Conservation (phyloP, 352 stramenopile species). For the Phytophthora boehmeriae region DNA sequence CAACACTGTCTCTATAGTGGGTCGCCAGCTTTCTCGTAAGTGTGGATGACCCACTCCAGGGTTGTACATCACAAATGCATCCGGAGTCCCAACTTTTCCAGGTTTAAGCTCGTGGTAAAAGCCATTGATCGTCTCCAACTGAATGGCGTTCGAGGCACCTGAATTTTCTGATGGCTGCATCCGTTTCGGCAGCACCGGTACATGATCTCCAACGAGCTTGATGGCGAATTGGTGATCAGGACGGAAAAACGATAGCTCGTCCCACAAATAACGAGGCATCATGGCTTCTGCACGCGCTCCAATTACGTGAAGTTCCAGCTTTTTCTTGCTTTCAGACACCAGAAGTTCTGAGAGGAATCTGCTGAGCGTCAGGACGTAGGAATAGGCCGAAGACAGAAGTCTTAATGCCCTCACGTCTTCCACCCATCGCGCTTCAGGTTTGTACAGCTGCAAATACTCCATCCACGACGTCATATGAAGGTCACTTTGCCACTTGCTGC, state of each 20-base stretch:
- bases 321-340: constrained; percentile 4
- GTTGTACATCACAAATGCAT: constrained; percentile 80
- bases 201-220: constrained; percentile 71
- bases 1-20: constrained; percentile 57
- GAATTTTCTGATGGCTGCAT: constrained; percentile 21
- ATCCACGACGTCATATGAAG: constrained; percentile 41
- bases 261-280: constrained; percentile 76
- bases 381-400: constrained; percentile 72
- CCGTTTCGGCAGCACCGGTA: constrained; percentile 39
- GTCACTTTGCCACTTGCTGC: constrained; percentile 13
- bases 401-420: constrained; percentile 38
- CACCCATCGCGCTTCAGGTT: constrained; percentile 36
- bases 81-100: constrained; percentile 26
- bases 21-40: constrained; percentile 53
- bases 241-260: constrained; percentile 56
- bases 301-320: constrained; percentile 55
- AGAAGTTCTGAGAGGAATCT: constrained; percentile 41
- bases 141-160: constrained; percentile 29
- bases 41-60: constrained; percentile 65
- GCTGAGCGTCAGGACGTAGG: constrained; percentile 69
- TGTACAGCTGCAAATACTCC: constrained; percentile 52
- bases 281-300: constrained; percentile 75
- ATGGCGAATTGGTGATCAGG: constrained; percentile 42
- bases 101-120: constrained; percentile 57
- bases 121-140: constrained; percentile 49